Evolutionary conservation across 192 early-diverging fungal genomes (phyloP), one percentile per base, ranked within the genome.

Genomic region (Gaertneriomyces sp.): DNA sequence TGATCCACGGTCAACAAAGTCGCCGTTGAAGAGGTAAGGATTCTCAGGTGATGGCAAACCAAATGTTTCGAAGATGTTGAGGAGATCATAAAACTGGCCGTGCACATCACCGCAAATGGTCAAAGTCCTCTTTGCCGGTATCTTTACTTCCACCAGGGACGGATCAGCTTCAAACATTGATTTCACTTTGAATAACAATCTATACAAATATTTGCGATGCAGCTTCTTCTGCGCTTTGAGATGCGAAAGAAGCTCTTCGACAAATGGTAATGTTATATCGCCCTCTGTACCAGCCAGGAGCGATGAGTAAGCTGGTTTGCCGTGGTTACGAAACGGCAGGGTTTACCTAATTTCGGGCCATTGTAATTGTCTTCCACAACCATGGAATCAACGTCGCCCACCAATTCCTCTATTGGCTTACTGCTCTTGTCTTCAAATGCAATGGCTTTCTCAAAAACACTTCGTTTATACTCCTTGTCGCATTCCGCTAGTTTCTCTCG

Each of bases 91-190:
- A 79, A 86, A 99, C 84, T 99, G 97, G 1, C 93, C 97, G 68
- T 99, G 97, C 45, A 97, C 91, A 68, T 99, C 97, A 58, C 97
- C 97, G 73, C 95, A 98, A 14, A 99, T 91, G 5, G 94, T 99
- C 33, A 99, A 61, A 63, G 82, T 86, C 54, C 68, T 73, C 42
- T 79, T 85, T 19, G 79, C 74, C 10, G 94, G 92, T 20, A 99
- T 87, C 1, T 72, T 59, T 11, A 96, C 83, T 70, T 98, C 94
- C 16, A 95, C 87, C 50, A 99, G 82, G 41, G 92, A 89, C 16
- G 89, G 85, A 16, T 87, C 72, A 41, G 85, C 73, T 58, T 89
- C 81, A 73, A 99, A 89, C 44, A 88, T 75, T 57, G 83, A 74
- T 69, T 90, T 87, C 16, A 81, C 84, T 55, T 85, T 86, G 45